A percentile compares a stretch with the other conserved stretches of the same genome.
phyloP scores from a whole-genome alignment of 2,329 filamentous ascomycete species.

The Aspergillus niger region DNA sequence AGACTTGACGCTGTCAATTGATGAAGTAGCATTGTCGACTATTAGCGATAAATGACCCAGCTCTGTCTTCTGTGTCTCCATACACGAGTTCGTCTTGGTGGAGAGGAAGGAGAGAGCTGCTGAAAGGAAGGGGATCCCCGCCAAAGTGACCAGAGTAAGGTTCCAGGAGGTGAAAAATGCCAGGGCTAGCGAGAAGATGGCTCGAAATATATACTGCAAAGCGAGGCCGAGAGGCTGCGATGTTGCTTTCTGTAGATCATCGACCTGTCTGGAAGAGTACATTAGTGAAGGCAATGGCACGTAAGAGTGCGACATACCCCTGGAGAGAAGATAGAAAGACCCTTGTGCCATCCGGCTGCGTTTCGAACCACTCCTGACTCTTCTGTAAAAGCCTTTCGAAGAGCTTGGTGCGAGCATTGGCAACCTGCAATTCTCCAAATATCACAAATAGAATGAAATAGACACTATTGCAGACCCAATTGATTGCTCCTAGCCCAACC shows the following conservation, averaged over 20 bases:
- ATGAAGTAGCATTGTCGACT: slow-evolving; percentile 67
- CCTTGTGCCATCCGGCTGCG: slow-evolving; percentile 67
- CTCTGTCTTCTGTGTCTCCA: slow-evolving; percentile 68
- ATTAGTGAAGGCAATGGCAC: not conserved
- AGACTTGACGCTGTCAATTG: slow-evolving; percentile 83
- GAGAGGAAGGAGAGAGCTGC: slow-evolving; percentile 63
- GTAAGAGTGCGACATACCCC: slow-evolving; percentile 58
- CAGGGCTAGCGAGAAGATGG: slow-evolving; percentile 66
- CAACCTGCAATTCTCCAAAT: slow-evolving; percentile 80
- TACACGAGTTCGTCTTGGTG: slow-evolving; percentile 62
- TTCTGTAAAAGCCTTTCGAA: slow-evolving; percentile 71
- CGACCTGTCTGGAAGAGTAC: slow-evolving; percentile 64
- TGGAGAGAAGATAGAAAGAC: slow-evolving; percentile 73
- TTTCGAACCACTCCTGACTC: slow-evolving; percentile 82
- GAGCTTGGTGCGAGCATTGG: slow-evolving; percentile 62
- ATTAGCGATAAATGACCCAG: slow-evolving; percentile 72
- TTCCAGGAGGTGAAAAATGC: slow-evolving; percentile 82
- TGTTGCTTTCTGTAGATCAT: slow-evolving; percentile 77
- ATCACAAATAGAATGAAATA: slow-evolving; percentile 72
- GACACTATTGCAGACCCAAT: slow-evolving; percentile 67
- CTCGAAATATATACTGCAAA: slow-evolving; percentile 64
- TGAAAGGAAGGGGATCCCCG: slow-evolving; percentile 69
- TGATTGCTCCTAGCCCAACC: slow-evolving; percentile 61
- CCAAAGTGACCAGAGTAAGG: slow-evolving; percentile 76
- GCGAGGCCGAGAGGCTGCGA: slow-evolving; percentile 77